These are phyloP conservation scores for Candida germanica DNA, from an alignment of 805 yeast species.

Conservation along the genomic window DNA sequence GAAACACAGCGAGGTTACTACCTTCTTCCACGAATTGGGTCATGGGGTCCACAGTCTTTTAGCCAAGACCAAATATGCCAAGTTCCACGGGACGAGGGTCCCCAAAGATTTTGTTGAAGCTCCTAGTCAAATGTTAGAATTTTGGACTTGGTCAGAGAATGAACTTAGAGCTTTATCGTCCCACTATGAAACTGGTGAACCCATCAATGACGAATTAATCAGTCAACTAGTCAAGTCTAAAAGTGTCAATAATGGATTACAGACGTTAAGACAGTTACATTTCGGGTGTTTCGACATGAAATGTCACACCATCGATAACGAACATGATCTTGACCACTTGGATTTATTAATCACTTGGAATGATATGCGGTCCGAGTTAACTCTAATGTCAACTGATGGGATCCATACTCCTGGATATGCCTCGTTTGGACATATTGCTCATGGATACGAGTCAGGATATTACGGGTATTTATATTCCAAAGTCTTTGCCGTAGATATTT, in stretches of 20 bases:
- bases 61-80: slow-evolving; percentile 59
- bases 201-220: slow-evolving; percentile 55
- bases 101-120: slow-evolving; percentile 88
- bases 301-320: slow-evolving; percentile 49
- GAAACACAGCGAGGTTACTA: slow-evolving; percentile 74
- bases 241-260: slow-evolving; percentile 73
- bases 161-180: slow-evolving; percentile 58
- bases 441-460: slow-evolving; percentile 83
- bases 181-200: slow-evolving; percentile 62
- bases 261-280: slow-evolving; percentile 71
- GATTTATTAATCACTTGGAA: slow-evolving; percentile 65
- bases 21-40: slow-evolving; percentile 87
- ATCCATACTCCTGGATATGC: slow-evolving; percentile 62
- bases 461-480: slow-evolving; percentile 86
- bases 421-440: slow-evolving; percentile 75
- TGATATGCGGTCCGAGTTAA: slow-evolving; percentile 57
- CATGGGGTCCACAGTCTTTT: slow-evolving; percentile 82
- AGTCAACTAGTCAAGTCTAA: slow-evolving; percentile 60
- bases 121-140: slow-evolving; percentile 86
- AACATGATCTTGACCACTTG: slow-evolving; percentile 37
- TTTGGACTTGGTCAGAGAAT: slow-evolving; percentile 77
- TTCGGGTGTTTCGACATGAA: slow-evolving; percentile 77
- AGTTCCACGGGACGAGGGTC: slow-evolving; percentile 75
- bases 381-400: slow-evolving; percentile 49
- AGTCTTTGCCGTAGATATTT: slow-evolving; percentile 83